Base-by-base conservation (phyloP, 2,329 filamentous ascomycete species). In the Sarocladiaceae sp. region DNA sequence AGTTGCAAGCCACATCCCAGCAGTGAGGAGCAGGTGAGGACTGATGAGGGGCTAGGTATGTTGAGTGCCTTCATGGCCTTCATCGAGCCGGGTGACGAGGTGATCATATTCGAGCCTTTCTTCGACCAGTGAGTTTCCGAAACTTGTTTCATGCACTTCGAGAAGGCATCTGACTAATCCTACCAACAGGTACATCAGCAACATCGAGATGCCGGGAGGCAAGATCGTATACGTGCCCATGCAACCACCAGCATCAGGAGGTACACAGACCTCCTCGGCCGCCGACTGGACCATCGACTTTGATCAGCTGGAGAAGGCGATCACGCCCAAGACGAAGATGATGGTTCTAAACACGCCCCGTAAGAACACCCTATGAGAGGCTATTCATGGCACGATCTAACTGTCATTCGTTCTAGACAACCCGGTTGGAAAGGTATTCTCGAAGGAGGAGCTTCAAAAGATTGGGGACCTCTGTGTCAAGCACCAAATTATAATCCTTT, bases 31-130 rank as follows among this genome's bases (percentile, higher is more conserved):
- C 13, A 16, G 9, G n/a, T 10, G 13, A 10, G 26, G 23, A 29
- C 37, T 41, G 37, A 41, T 11, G 5, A 4, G 7, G 13, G n/a
- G 78, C 79, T 21, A 47, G 45, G 88, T 56, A 97, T 97, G 88
- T 73, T 98, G 52, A 91, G 87, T 60, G 93, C 90, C 0, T 97
- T 98, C 60, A 97, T 98, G 93, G 93, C 79, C 3, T 98, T 98
- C 56, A 82, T 98, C 47, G 93, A 98, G 65, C 77, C 80, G 1
- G 93, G 88, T 11, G 93, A 98, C 59, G 93, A 98, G 65, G 93
- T 96, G 52, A 96, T 98, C 53, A 78, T 98, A 46, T 96, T 98
- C 62, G 93, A 98, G 69, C 93, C 93, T 10, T 98, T 96, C 69
- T 98, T 97, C 62, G 93, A 98, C 66, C 93, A 98, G 82, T 87